These are phyloP conservation scores for Cadophora sp. DNA, from an alignment of 2,329 filamentous ascomycete species.

Conservation along the genomic window DNA sequence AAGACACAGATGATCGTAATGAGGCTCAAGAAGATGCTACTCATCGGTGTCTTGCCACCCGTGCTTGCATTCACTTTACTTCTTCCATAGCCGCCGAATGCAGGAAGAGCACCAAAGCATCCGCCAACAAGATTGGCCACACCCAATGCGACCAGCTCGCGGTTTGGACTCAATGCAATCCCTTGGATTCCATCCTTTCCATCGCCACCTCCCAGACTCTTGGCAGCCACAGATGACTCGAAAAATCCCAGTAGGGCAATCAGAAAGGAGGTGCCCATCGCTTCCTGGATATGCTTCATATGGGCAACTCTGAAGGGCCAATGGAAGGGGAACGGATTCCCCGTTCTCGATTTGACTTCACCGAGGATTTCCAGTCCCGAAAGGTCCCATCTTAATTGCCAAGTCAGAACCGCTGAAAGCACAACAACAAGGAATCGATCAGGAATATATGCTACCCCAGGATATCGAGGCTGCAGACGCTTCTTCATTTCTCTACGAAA, in stretches of 20 bases:
- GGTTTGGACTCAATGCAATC: constrained; percentile 86
- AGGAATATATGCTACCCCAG: constrained; percentile 84
- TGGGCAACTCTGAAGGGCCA: constrained; percentile 83
- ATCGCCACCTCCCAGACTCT: constrained; percentile 74
- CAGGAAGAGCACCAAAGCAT: constrained; percentile 90
- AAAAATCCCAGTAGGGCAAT: constrained; percentile 98
- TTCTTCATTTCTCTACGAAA: constrained; percentile 76
- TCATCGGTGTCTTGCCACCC: constrained; percentile 92
- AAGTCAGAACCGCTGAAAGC: constrained; percentile 80
- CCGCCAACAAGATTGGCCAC: constrained; percentile 90
- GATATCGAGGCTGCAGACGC: constrained; percentile 78
- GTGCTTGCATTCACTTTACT: constrained; percentile 96
- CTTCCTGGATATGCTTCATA: constrained; percentile 82
- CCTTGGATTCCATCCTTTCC: constrained; percentile 72
- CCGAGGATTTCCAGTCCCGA: constrained; percentile 86
- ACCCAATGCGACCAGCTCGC: constrained; percentile 91
- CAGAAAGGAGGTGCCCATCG: constrained; percentile 89
- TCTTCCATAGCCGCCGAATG: constrained; percentile 94
- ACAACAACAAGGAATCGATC: constrained; percentile 92
- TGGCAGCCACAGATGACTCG: constrained; percentile 94
- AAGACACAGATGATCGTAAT: constrained; percentile 83
- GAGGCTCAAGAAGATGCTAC: constrained; percentile 82
- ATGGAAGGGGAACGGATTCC: constrained; percentile 77
- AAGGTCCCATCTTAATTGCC: constrained; percentile 77
- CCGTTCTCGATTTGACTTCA: constrained; percentile 75